Percentiles rank a stretch among this genome's conserved stretches.
These are phyloP conservation scores for Pyrenochaeta sp. DNA, from an alignment of 2,329 filamentous ascomycete species.

Conservation along the genomic window DNA sequence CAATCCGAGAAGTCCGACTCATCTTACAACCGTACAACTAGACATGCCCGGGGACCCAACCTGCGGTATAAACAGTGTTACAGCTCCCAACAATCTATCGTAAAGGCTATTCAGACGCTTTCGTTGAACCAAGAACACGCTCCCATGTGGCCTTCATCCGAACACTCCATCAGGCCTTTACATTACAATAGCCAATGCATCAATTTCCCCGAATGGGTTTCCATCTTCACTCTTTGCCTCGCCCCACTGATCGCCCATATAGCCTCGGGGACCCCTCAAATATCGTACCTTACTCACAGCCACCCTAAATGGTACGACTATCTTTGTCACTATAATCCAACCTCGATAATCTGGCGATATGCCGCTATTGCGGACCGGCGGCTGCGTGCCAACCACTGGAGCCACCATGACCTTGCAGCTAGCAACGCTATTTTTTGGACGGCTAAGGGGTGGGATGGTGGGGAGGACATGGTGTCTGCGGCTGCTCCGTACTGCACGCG, in stretches of 20 bases:
- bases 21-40: background rate
- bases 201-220: conserved; percentile 41
- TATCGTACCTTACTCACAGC: conserved; percentile 23
- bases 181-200: conserved; percentile 15
- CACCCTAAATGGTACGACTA: conserved; percentile 42
- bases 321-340: conserved; percentile 47
- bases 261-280: conserved; percentile 30
- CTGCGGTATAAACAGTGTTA: no score
- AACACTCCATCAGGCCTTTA: conserved; percentile 6
- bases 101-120: background rate
- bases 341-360: conserved; percentile 51
- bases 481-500: conserved; percentile 8
- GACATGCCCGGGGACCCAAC: no score
- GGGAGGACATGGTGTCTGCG: conserved; percentile 27
- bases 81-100: background rate
- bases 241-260: conserved; percentile 47
- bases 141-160: background rate
- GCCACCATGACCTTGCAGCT: conserved; percentile 35
- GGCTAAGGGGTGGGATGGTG: conserved; percentile 44
- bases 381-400: conserved; percentile 41
- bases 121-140: background rate
- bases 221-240: conserved; percentile 41
- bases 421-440: conserved; percentile 50
- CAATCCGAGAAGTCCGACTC: no score
- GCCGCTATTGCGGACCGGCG: conserved; percentile 47